These are phyloP conservation scores for Leccinum fallax DNA, from an alignment of 1,284 basidiomycete species.

Conservation along the genomic window DNA sequence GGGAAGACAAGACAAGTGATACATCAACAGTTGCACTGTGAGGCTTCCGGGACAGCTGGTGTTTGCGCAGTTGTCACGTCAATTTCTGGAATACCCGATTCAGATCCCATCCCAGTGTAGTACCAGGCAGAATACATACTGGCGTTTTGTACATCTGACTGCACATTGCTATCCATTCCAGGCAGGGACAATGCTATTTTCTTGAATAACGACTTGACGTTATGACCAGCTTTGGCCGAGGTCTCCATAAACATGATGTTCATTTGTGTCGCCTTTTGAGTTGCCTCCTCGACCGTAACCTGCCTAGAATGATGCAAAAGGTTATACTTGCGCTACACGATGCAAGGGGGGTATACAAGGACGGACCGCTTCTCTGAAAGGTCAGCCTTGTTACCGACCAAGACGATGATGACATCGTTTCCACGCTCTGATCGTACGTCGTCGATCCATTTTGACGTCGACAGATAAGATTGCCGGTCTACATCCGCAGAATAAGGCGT, in stretches of 20 bases:
- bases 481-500: slow-evolving; percentile 8
- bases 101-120: slow-evolving; percentile 1
- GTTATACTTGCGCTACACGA: slow-evolving; percentile 9
- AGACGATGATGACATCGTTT: slow-evolving; percentile 97
- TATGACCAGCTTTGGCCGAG: slow-evolving; percentile 98
- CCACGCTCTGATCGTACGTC: slow-evolving; percentile 98
- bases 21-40: slow-evolving; percentile 70
- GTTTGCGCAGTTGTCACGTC: slow-evolving; percentile 72
- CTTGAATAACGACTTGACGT: slow-evolving; percentile 98
- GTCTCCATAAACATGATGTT: slow-evolving; percentile 99
- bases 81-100: slow-evolving; percentile 58
- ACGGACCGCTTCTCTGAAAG: slow-evolving; percentile 86
- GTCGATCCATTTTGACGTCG: slow-evolving; percentile 99
- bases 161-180: slow-evolving; percentile 87
- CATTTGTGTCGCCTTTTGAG: slow-evolving; percentile 89
- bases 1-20: neutral
- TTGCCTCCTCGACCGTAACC: slow-evolving; percentile 98
- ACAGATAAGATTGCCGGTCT: slow-evolving; percentile 97
- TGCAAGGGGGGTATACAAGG: slow-evolving; percentile 21
- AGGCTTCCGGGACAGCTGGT: slow-evolving; percentile 74
- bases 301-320: slow-evolving; percentile 57
- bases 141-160: slow-evolving; percentile 67
- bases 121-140: slow-evolving; percentile 50
- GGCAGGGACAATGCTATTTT: slow-evolving; percentile 99
- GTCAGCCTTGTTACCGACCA: slow-evolving; percentile 99